Evolutionary conservation across 2,329 filamentous ascomycete genomes (phyloP).

Genomic region (Stromatinia cepivora): DNA sequence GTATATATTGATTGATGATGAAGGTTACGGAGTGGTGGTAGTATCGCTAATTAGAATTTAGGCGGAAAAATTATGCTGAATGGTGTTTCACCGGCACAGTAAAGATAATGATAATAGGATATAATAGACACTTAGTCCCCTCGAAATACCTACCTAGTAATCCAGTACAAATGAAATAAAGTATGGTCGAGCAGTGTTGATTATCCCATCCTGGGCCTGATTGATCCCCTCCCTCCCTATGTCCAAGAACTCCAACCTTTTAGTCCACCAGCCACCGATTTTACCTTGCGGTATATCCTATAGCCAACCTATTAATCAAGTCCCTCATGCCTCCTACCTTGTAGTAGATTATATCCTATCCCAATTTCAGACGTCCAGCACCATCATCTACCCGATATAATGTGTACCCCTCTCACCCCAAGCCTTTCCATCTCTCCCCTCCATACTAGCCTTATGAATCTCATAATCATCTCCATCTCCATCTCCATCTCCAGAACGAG

Average conservation of each 20-base stretch:
- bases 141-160: neutral
- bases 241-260: neutral
- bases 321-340: neutral
- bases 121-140: neutral
- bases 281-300: neutral
- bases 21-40: too few relatives aligned
- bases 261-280: neutral
- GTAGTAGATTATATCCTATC: too few relatives aligned
- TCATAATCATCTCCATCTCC: conserved; percentile 6
- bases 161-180: neutral
- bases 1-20: too few relatives aligned
- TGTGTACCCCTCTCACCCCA: conserved; percentile 9
- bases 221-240: neutral
- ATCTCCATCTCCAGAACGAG: neutral
- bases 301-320: neutral
- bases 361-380: neutral
- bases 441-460: conserved; percentile 4
- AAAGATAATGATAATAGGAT: neutral
- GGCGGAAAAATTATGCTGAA: too few relatives aligned
- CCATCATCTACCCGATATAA: neutral
- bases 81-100: too few relatives aligned
- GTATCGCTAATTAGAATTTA: too few relatives aligned
- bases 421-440: neutral
- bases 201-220: neutral
- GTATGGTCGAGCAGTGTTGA: neutral